These are phyloP conservation scores for Micromonas pusilla DNA, from an alignment of 139 green algal species.

Conservation along the genomic window DNA sequence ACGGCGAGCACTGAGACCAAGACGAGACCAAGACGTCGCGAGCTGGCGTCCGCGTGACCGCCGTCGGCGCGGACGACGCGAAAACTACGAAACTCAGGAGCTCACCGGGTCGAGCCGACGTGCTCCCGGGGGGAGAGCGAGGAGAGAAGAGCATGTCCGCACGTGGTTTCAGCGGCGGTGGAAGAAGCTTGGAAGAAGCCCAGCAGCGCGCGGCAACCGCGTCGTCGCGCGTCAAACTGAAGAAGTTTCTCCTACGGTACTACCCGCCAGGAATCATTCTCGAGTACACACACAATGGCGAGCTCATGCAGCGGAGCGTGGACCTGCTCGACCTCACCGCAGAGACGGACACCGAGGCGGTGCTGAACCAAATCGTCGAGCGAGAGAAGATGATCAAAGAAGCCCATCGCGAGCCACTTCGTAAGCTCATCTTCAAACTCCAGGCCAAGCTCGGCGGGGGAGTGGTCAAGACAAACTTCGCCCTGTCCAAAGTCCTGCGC, in stretches of 20 bases:
- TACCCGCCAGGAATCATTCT: slow-evolving; percentile 67
- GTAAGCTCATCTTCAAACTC: not conserved
- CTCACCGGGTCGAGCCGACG: too few species aligned
- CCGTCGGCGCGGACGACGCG: not conserved
- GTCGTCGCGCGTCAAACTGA: slow-evolving; percentile 42
- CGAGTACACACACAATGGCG: slow-evolving; percentile 53
- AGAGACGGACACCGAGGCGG: slow-evolving; percentile 48
- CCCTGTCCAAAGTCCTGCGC: slow-evolving; percentile 58
- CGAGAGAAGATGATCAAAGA: slow-evolving; percentile 7
- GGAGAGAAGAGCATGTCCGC: too few species aligned
- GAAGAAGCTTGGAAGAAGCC: too few species aligned
- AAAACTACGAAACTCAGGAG: too few species aligned
- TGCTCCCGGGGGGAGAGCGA: too few species aligned
- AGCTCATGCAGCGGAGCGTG: slow-evolving; percentile 52
- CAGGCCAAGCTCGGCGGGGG: not conserved
- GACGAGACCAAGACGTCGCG: not conserved
- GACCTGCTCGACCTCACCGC: slow-evolving; percentile 59
- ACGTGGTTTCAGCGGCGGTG: too few species aligned
- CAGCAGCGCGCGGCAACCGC: not conserved
- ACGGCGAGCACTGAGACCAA: too few species aligned
- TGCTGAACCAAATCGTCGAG: not conserved
- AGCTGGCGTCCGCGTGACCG: not conserved
- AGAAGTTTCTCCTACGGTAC: slow-evolving; percentile 70
- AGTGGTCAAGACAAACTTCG: slow-evolving; percentile 51
- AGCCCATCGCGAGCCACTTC: not conserved